phyloP scores from a whole-genome alignment of 2,329 filamentous ascomycete species.

The Pseudogymnoascus sp. region DNA sequence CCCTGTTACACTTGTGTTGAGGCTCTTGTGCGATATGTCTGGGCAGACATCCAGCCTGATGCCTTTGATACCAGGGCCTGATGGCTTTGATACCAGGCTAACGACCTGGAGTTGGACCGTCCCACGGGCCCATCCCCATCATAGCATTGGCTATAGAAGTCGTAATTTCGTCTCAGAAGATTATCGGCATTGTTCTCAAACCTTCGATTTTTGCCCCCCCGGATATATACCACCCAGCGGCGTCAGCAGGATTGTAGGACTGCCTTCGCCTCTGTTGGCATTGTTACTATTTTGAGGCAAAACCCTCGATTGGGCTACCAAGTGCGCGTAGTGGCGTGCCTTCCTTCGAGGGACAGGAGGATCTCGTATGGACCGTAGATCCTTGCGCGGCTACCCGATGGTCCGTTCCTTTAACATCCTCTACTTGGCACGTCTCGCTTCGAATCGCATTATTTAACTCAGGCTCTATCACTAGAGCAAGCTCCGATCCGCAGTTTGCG shows the following conservation, averaged over 20 bases:
- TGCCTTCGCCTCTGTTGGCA: background rate
- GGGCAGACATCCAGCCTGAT: background rate
- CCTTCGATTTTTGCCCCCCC: background rate
- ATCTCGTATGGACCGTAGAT: background rate
- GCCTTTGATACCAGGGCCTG: too few relatives aligned
- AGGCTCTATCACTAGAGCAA: background rate
- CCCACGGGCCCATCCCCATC: background rate
- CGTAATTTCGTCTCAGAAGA: background rate
- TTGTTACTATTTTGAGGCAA: constrained; percentile 1
- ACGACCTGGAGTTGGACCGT: background rate
- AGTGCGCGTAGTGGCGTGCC: background rate
- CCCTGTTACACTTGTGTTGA: background rate
- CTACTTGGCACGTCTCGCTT: background rate
- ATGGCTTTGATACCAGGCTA: background rate
- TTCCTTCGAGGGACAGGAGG: background rate
- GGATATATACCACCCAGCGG: background rate
- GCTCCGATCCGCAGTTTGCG: background rate
- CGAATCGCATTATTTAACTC: background rate
- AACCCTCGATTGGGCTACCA: background rate
- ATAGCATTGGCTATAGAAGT: constrained; percentile 1
- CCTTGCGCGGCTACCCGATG: background rate
- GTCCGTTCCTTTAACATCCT: background rate
- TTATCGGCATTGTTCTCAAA: background rate
- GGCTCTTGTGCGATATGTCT: background rate
- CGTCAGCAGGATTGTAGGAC: background rate